Base-by-base conservation (phyloP, 1,284 basidiomycete genomes). In the Ceratobasidium sp. region DNA sequence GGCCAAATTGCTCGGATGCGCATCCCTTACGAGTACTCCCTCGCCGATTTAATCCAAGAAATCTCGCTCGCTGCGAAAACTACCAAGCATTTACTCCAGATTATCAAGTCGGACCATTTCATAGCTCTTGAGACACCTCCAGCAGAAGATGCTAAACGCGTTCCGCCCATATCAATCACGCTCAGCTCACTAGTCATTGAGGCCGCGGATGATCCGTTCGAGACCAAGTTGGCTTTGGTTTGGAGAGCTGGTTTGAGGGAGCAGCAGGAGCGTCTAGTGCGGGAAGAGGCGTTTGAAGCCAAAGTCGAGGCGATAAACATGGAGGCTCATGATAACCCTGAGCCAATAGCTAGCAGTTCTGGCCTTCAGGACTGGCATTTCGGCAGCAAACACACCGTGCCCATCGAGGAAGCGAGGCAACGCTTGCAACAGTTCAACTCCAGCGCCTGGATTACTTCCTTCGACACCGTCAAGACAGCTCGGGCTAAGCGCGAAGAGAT, bases 151-250 rank as follows among this genome's bases (percentile, higher is more conserved):
- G 89, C 94, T 0, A 97, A 95, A 83, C 80, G 82, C 0, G 83
- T 95, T 1, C 96, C 96, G 0, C 86, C 87, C 60, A 81, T 98
- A 54, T 85, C 85, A 2, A 82, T 98, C 69, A 86, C 84, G 42
- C 84, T 97, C 53, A 86, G 89, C 31, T 86, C 86, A 63, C 79
- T 95, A 56, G 89, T 88, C 80, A 82, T 96, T 5, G 96, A 99
- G 83, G 92, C 91, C n/a, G 89, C 91, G 31, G 97, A 99, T 82
- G 94, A 97, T 81, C 89, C 92, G 0, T 90, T 98, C 75, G 97
- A 99, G 84, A 90, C 90, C 31, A 90, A 88, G 78, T 84, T 99
- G 42, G 93, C 91, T 65, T 86, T 94, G 15, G 93, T 96, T 47
- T 95, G 91, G 88, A 88, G 90, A 75, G 89, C 91, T 42, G 96